These are phyloP conservation scores for Tuber melanosporum DNA, from an alignment of 495 filamentous ascomycete genomes.

Conservation along the genomic window DNA sequence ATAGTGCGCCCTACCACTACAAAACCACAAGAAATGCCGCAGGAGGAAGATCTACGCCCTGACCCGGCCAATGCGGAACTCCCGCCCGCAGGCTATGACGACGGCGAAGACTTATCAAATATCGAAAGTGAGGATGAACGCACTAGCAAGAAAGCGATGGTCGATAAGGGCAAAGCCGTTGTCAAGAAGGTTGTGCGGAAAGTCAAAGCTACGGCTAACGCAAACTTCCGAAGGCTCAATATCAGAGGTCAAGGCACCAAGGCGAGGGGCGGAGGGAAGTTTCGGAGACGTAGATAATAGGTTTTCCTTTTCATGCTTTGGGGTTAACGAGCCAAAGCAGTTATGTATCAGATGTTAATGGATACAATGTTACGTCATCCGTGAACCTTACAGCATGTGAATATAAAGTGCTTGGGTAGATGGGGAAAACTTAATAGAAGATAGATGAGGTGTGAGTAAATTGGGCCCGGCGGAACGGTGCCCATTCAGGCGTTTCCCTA, in stretches of 20 bases:
- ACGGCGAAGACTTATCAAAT: conserved; percentile 27
- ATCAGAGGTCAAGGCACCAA: conserved; percentile 49
- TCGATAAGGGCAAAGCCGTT: conserved; percentile 46
- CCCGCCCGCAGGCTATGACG: conserved; percentile 24
- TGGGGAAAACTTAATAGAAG: not conserved
- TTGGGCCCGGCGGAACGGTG: not conserved
- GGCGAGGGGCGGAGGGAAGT: conserved; percentile 46
- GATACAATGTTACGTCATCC: not conserved
- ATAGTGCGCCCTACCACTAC: conserved; percentile 45
- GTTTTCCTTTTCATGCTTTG: not conserved
- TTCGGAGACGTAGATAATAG: conserved; percentile 46
- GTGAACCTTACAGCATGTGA: not conserved
- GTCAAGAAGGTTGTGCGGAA: conserved; percentile 59
- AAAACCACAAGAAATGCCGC: conserved; percentile 41
- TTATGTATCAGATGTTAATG: not conserved
- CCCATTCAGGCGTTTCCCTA: not conserved
- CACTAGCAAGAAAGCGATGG: conserved; percentile 40
- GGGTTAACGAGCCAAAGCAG: not conserved
- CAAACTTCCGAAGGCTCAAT: conserved; percentile 79
- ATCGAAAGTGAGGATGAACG: conserved; percentile 36
- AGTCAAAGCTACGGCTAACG: conserved; percentile 65
- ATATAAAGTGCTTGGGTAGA: not conserved
- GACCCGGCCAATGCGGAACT: conserved; percentile 22
- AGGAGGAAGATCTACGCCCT: conserved; percentile 1
- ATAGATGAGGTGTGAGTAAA: not conserved